Evolutionary conservation across 2,329 filamentous ascomycete genomes (phyloP).

Genomic region (Fragosphaeria purpurea): DNA sequence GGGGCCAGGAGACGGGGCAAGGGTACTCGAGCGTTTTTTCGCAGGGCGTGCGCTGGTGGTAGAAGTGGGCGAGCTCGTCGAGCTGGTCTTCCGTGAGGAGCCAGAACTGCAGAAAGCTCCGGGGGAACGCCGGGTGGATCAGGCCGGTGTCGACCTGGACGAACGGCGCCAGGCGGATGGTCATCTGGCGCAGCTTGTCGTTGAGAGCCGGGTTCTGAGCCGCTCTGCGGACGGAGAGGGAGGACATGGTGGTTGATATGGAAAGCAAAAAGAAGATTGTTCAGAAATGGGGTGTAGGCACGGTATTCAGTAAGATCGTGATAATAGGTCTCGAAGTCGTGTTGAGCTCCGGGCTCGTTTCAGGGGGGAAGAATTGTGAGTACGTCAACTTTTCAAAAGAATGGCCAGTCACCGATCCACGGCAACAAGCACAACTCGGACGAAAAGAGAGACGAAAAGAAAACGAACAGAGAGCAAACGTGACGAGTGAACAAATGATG

Average conservation of each 20-base stretch:
- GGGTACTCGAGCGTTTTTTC: conserved; percentile 53
- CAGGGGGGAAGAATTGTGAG: no score
- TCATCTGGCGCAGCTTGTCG: conserved; percentile 55
- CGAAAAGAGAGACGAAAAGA: no score
- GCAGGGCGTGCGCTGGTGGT: conserved; percentile 56
- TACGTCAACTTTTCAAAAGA: no score
- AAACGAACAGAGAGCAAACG: no score
- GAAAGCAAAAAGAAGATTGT: no score
- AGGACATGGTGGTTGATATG: neutral
- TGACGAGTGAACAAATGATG: no score
- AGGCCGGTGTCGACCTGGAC: conserved; percentile 51
- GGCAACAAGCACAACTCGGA: no score
- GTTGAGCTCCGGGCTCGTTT: no score
- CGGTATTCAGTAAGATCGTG: no score
- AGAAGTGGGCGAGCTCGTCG: conserved; percentile 60
- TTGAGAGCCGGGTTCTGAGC: conserved; percentile 41
- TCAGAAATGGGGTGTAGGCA: no score
- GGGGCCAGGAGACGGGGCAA: conserved; percentile 54
- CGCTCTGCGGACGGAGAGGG: conserved; percentile 27
- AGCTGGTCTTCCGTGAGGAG: conserved; percentile 62
- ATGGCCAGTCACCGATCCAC: no score
- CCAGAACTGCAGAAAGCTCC: conserved; percentile 60
- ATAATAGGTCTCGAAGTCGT: no score
- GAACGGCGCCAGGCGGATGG: conserved; percentile 55
- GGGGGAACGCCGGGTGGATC: conserved; percentile 56